phyloP scores from a whole-genome alignment of 164 flowering plant species.

The Stephania japonica region DNA sequence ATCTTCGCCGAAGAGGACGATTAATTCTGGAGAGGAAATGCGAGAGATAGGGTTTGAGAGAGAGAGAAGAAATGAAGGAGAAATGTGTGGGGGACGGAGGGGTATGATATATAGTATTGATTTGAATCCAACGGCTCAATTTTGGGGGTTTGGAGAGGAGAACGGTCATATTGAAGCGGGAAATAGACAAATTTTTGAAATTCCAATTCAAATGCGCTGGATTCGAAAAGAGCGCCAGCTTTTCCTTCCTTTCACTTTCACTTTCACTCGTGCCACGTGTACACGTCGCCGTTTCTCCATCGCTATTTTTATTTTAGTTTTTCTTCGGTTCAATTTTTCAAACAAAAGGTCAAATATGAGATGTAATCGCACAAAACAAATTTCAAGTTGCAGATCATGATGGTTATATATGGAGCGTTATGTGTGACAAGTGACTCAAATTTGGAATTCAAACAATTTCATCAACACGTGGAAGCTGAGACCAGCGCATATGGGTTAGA shows the following conservation, averaged over 20 bases:
- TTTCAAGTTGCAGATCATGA: too few species aligned
- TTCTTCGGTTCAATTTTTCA: too few species aligned
- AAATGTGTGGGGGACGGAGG: neutral
- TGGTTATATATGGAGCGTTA: too few species aligned
- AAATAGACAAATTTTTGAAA: neutral
- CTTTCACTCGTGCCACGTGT: neutral
- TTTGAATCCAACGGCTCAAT: neutral
- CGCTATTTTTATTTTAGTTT: too few species aligned
- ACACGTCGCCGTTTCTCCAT: neutral
- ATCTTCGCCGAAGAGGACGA: conserved; percentile 15
- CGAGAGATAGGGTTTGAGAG: neutral
- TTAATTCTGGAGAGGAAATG: neutral
- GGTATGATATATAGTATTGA: neutral
- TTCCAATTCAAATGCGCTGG: conserved; percentile 1
- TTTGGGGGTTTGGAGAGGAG: neutral
- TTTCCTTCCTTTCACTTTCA: neutral
- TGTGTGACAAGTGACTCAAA: too few species aligned
- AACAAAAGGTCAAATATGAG: too few species aligned
- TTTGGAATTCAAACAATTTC: too few species aligned
- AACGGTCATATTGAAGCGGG: conserved; percentile 1
- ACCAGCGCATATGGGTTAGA: too few species aligned
- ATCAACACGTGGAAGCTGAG: too few species aligned
- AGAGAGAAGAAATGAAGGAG: neutral
- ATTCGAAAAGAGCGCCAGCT: conserved; percentile 3
- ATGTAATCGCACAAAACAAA: too few species aligned